Base-by-base conservation (phyloP, 352 stramenopile genomes). In the Globisporangium irregulare region DNA sequence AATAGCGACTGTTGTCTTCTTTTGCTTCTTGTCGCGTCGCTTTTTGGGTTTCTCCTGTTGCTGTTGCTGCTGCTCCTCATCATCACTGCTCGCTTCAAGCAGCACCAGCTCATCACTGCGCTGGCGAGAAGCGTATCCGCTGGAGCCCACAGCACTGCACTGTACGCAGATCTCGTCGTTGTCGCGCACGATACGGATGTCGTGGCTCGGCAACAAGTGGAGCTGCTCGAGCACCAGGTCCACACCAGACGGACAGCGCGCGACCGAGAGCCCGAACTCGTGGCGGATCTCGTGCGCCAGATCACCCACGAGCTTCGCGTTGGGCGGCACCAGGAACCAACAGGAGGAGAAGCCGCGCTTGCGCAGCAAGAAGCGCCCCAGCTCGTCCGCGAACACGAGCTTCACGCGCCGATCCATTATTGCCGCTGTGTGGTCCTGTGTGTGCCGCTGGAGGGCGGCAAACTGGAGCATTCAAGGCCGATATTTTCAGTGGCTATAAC, bases 251-350 rank as follows among this genome's bases (percentile, higher is more conserved):
- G 84, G 79, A 64, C 82, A 92, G 20, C 75, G 55, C 53, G 57
- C 67, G 12, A 57, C 51, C 22, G 38, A 51, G 60, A 92, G 72
- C 34, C 69, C 79, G 71, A 94, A 94, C 57, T 91, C 84, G 9
- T 72, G 64, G 57, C 76, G 54, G 50, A 94, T 73, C 70, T 74
- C 75, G 58, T 89, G 69, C 60, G 79, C 62, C 68, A 94, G 56
- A 60, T 94, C 86, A 41, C 83, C 82, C 43, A 94, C 83, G 15
- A 90, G 55, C 56, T 76, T 76, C 29, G 62, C 75, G 8, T 74
- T 68, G 1, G n/a, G 50, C 14, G 86, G 80, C 9, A 94, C 53
- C 22, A 92, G 68, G 61, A 84, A 92, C 84, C 84, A 94, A 67
- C 86, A 92, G 18, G 78, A 71, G 27, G 73, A 71, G 64, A 91